Percentiles rank a stretch among this genome's conserved stretches.
Conservation (phyloP, 768 basidiomycete species). For the Mycena floridula region DNA sequence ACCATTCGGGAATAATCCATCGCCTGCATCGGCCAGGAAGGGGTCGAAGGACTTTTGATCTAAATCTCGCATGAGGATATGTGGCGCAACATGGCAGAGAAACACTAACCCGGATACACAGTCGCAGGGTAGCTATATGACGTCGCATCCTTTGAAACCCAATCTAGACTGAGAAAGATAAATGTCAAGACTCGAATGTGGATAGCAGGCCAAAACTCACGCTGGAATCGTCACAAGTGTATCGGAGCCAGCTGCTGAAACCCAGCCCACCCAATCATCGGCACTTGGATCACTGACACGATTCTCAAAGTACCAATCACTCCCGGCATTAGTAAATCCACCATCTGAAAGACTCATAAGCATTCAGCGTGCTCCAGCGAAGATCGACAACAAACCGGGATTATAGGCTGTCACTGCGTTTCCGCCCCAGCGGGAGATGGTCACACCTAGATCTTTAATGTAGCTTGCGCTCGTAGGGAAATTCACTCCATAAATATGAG, state of each 20-base stretch:
- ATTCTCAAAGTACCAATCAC: conserved; percentile 55
- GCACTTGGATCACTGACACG: conserved; percentile 30
- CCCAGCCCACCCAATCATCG: conserved; percentile 46
- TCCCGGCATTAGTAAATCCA: too few relatives aligned
- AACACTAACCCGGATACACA: conserved; percentile 38
- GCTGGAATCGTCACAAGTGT: conserved; percentile 43
- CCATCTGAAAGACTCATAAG: too few relatives aligned
- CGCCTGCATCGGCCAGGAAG: conserved; percentile 41
- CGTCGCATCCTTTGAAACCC: conserved; percentile 47
- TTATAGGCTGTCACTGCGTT: conserved; percentile 53
- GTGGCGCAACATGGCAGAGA: too few relatives aligned
- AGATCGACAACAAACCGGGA: conserved; percentile 42
- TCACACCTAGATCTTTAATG: conserved; percentile 41
- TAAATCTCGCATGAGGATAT: conserved; percentile 9
- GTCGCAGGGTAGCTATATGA: conserved; percentile 46
- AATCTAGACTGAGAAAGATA: conserved; percentile 36
- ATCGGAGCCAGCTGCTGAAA: conserved; percentile 35
- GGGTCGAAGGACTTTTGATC: conserved; percentile 41
- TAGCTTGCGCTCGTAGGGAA: conserved; percentile 42
- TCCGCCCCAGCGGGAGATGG: conserved; percentile 49
- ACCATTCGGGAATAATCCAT: conserved; percentile 44
- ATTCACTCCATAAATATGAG: conserved; percentile 48
- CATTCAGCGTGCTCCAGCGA: too few relatives aligned
- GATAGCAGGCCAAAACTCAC: conserved; percentile 23
- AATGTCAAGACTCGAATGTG: neutral